Conservation (phyloP, 768 basidiomycete species). For the Lactarius tabidus region DNA sequence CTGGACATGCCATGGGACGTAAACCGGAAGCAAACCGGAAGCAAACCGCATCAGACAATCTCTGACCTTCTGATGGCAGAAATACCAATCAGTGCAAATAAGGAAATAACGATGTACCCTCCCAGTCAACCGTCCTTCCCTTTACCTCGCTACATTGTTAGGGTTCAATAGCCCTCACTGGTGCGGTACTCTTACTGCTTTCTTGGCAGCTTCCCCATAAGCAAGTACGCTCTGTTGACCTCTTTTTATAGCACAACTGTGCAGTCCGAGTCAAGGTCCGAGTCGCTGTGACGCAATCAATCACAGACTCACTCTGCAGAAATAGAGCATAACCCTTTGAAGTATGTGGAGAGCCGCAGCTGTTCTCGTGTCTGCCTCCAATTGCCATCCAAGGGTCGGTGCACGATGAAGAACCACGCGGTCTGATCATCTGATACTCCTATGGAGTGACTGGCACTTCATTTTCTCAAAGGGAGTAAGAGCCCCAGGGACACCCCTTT, state of each 20-base stretch:
- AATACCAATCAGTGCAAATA: neutral
- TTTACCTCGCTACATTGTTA: neutral
- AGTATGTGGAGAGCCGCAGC: neutral
- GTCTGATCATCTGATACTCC: too few relatives aligned
- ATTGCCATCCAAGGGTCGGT: neutral
- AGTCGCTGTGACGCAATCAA: neutral
- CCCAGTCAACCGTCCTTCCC: neutral
- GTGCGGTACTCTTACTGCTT: neutral
- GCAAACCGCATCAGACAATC: neutral
- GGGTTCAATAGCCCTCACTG: neutral
- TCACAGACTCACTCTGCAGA: neutral
- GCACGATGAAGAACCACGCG: neutral
- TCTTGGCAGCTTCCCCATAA: neutral
- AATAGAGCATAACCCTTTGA: neutral
- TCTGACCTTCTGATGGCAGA: neutral
- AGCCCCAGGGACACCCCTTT: too few relatives aligned
- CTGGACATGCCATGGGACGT: neutral
- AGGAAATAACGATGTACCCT: neutral
- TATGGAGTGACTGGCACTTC: too few relatives aligned
- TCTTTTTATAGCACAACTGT: too few relatives aligned
- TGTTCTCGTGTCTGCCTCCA: neutral
- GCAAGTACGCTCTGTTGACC: neutral
- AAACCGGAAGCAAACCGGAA: neutral
- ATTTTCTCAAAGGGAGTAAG: too few relatives aligned
- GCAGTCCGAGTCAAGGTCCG: neutral